Conservation (phyloP, 179 eudicot genomes). For the Amaranthus tricolor region DNA sequence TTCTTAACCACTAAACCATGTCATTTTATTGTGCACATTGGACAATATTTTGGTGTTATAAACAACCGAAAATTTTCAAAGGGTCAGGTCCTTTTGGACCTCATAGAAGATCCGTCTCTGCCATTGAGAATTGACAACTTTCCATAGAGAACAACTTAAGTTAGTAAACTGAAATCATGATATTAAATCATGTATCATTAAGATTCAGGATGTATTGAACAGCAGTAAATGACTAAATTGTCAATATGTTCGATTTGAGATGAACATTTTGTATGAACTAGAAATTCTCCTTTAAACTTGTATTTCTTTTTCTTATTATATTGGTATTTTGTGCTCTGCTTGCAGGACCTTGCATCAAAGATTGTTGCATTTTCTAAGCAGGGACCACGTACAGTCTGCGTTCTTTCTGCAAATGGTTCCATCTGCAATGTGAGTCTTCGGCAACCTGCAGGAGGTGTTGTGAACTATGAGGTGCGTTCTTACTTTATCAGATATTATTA, state of each 20-base stretch:
- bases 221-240: neutral
- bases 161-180: neutral
- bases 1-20: too few species aligned
- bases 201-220: too few species aligned
- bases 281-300: neutral
- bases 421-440: conserved; percentile 75
- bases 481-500: neutral
- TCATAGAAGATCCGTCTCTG: too few species aligned
- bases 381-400: conserved; percentile 85
- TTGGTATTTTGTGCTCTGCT: conserved; percentile 23
- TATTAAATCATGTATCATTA: neutral
- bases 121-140: neutral
- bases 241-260: neutral
- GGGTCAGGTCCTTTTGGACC: too few species aligned
- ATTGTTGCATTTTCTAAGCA: conserved; percentile 74
- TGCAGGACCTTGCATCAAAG: conserved; percentile 78
- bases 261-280: neutral
- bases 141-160: neutral
- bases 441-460: conserved; percentile 68
- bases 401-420: conserved; percentile 91
- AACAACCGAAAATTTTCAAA: too few species aligned
- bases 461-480: conserved; percentile 66
- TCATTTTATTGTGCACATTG: too few species aligned
- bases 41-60: too few species aligned
- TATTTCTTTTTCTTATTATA: conserved; percentile 4